Evolutionary conservation across 176 grass and related monocot genomes (phyloP).

Genomic region (Aegilops tauschii): DNA sequence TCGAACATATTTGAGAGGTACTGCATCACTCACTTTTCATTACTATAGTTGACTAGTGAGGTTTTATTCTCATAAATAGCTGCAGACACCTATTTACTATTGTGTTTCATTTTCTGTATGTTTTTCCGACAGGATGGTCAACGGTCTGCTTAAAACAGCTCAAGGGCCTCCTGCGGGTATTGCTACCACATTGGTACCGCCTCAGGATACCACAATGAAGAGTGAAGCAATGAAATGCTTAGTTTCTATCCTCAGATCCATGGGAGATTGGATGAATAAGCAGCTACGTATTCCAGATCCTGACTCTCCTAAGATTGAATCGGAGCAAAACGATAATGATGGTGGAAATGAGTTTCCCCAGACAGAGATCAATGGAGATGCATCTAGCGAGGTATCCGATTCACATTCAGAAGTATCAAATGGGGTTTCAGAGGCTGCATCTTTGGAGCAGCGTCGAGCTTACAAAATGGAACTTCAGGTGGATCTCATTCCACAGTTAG

Average conservation of each 20-base stretch:
- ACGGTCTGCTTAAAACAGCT: slow-evolving; percentile 94
- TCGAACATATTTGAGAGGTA: slow-evolving; percentile 99
- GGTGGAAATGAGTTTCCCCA: slow-evolving; percentile 53
- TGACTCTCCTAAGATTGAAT: slow-evolving; percentile 66
- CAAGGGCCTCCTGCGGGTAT: slow-evolving; percentile 94
- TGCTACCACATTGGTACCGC: slow-evolving; percentile 76
- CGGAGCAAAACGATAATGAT: slow-evolving; percentile 61
- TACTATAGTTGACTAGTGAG: slow-evolving; percentile 25
- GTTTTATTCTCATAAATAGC: slow-evolving; percentile 22
- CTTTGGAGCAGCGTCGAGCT: slow-evolving; percentile 90
- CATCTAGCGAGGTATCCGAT: slow-evolving; percentile 73
- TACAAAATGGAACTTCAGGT: slow-evolving; percentile 99
- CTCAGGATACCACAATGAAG: slow-evolving; percentile 93
- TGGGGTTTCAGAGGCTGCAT: slow-evolving; percentile 68
- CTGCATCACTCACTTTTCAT: background rate
- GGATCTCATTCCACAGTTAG: slow-evolving; percentile 14
- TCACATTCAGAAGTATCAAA: slow-evolving; percentile 75
- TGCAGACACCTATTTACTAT: background rate
- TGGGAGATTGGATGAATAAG: slow-evolving; percentile 99
- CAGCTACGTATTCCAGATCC: slow-evolving; percentile 88
- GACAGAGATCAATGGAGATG: slow-evolving; percentile 60
- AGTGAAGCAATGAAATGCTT: slow-evolving; percentile 99
- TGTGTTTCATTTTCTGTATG: slow-evolving; percentile 25
- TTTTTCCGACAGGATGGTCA: slow-evolving; percentile 77
- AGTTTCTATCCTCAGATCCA: slow-evolving; percentile 94